Percentiles rank a stretch among this genome's conserved stretches.
Evolutionary conservation across 2,329 filamentous ascomycete genomes (phyloP).

Genomic region (Byssochlamys sp.): DNA sequence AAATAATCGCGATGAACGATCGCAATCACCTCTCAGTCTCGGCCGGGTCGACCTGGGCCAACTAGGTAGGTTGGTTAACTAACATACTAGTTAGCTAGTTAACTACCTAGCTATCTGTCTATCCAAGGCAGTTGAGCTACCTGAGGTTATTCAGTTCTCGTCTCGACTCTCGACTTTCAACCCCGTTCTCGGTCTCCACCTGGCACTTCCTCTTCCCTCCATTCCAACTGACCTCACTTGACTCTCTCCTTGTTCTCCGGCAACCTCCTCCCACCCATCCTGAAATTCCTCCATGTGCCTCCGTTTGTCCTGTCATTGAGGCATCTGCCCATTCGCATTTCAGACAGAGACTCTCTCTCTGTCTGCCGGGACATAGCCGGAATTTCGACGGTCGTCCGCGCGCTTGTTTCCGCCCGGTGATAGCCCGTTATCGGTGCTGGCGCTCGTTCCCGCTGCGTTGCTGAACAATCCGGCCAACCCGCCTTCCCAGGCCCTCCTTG

Average conservation of each 20-base stretch:
- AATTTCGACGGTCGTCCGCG: neutral
- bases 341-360: neutral
- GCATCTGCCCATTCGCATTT: conserved; percentile 3
- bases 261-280: neutral
- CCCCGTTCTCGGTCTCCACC: conserved; percentile 1
- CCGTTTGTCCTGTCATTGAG: conserved; percentile 11
- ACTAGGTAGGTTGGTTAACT: too few relatives aligned
- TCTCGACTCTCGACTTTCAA: neutral
- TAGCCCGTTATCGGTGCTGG: neutral
- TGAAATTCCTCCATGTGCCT: conserved; percentile 3
- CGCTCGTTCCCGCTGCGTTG: conserved; percentile 1
- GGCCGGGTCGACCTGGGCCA: neutral
- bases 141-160: neutral
- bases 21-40: neutral
- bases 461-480: conserved; percentile 4
- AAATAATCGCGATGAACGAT: neutral
- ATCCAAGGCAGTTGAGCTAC: neutral
- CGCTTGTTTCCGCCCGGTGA: neutral
- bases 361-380: neutral
- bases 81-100: too few relatives aligned
- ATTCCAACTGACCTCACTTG: conserved; percentile 5
- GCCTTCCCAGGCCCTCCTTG: conserved; percentile 3
- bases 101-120: too few relatives aligned
- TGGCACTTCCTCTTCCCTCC: conserved; percentile 3
- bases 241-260: neutral